These are phyloP conservation scores for Ramichloridium luteum DNA, from an alignment of 2,329 filamentous ascomycete species.

Conservation along the genomic window DNA sequence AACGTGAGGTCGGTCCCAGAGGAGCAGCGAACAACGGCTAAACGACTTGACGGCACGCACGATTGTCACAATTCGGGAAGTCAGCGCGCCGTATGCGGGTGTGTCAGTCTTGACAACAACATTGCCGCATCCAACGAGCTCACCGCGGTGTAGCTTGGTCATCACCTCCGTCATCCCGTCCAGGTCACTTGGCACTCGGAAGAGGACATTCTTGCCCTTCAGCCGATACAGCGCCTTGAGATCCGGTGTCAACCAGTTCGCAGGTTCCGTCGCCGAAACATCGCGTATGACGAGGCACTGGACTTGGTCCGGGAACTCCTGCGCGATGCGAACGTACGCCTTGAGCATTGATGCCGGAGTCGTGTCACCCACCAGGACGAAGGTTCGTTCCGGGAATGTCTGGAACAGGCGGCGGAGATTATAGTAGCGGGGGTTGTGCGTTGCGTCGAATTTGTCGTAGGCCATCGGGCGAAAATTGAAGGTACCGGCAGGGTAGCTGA, in stretches of 20 bases:
- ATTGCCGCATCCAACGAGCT: background rate
- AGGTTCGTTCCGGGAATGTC: constrained; percentile 13
- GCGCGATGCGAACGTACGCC: constrained; percentile 11
- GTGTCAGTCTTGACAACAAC: background rate
- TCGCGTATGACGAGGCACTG: constrained; percentile 18
- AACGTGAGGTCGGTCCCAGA: background rate
- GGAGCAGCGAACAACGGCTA: background rate
- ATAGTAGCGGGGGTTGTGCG: constrained; percentile 7
- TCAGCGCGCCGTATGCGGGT: constrained; percentile 1
- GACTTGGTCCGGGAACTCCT: constrained; percentile 10
- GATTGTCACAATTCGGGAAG: background rate
- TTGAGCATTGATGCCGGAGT: constrained; percentile 10
- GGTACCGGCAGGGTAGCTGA: constrained; percentile 14
- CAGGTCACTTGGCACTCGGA: constrained; percentile 10
- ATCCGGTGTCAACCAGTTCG: constrained; percentile 10
- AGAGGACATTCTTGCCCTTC: constrained; percentile 10
- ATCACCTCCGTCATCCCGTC: background rate
- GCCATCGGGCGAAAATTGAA: constrained; percentile 16
- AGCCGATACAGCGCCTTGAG: constrained; percentile 4
- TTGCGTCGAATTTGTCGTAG: constrained; percentile 6
- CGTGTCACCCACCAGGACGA: constrained; percentile 18
- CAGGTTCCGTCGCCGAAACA: constrained; percentile 12
- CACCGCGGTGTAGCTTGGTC: constrained; percentile 1
- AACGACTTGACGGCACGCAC: constrained; percentile 1
- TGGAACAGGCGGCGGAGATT: constrained; percentile 12